A percentile compares a stretch with the other conserved stretches of the same genome.
Conservation (phyloP, 129 eudicot species). For the Tanacetum coccineum region DNA sequence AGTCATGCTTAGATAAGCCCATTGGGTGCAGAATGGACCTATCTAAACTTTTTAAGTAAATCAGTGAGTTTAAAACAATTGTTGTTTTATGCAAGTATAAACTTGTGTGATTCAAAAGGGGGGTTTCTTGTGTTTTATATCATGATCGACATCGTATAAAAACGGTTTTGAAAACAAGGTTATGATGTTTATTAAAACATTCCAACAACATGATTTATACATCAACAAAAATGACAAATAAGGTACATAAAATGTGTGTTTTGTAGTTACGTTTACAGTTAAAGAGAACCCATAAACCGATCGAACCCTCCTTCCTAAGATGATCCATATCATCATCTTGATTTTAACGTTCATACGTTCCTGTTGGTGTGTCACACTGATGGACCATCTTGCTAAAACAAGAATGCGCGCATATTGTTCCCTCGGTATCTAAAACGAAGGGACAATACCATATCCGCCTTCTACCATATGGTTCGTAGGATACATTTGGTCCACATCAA, state of each 20-base stretch:
- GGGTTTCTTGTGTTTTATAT: too few species aligned
- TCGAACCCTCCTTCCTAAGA: slow-evolving; percentile 13
- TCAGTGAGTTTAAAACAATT: too few species aligned
- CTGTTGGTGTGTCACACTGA: neutral
- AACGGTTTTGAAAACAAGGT: slow-evolving; percentile 12
- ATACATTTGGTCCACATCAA: slow-evolving; percentile 70
- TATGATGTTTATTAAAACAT: slow-evolving; percentile 20
- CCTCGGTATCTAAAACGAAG: slow-evolving; percentile 48
- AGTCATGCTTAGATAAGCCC: too few species aligned
- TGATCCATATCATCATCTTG: slow-evolving; percentile 21
- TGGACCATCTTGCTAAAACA: slow-evolving; percentile 10
- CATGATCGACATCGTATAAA: too few species aligned
- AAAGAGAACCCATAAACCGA: slow-evolving; percentile 14
- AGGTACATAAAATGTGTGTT: slow-evolving; percentile 23
- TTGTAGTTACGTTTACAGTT: slow-evolving; percentile 22
- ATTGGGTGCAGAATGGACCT: too few species aligned
- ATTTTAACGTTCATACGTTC: neutral
- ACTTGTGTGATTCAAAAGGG: too few species aligned
- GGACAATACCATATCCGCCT: slow-evolving; percentile 70
- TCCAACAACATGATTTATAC: slow-evolving; percentile 9
- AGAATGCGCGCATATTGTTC: neutral
- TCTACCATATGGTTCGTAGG: slow-evolving; percentile 50
- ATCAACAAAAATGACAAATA: slow-evolving; percentile 15
- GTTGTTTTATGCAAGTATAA: too few species aligned
- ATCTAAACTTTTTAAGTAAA: too few species aligned